A percentile compares a stretch with the other conserved stretches of the same genome.
Conservation (phyloP, 768 basidiomycete species). For the Kwoniella sp. region DNA sequence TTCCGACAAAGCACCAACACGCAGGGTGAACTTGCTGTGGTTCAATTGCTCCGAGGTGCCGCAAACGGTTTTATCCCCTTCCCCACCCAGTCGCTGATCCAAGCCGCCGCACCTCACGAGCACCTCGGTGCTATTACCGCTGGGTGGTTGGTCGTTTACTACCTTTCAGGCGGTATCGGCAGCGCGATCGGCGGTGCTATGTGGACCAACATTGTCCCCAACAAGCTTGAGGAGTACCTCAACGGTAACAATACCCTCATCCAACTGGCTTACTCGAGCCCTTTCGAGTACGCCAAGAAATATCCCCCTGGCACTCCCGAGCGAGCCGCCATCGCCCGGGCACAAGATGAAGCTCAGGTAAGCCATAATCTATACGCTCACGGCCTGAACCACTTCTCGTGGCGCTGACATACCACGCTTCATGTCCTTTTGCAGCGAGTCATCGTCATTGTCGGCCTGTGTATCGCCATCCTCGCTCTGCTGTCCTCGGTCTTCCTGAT, state of each 20-base stretch:
- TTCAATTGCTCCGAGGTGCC: slow-evolving; percentile 47
- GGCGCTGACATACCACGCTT: not conserved
- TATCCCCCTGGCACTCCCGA: slow-evolving; percentile 39
- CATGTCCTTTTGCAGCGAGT: slow-evolving; percentile 19
- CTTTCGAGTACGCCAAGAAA: slow-evolving; percentile 39
- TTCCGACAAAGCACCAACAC: slow-evolving; percentile 41
- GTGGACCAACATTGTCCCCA: slow-evolving; percentile 54
- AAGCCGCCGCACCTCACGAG: slow-evolving; percentile 37
- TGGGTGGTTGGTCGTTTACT: slow-evolving; percentile 48
- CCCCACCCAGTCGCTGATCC: slow-evolving; percentile 47
- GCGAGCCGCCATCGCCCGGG: slow-evolving; percentile 46
- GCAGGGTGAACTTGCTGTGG: slow-evolving; percentile 44
- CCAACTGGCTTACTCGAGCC: slow-evolving; percentile 44
- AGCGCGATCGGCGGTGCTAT: slow-evolving; percentile 51
- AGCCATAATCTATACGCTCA: not conserved
- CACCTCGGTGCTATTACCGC: slow-evolving; percentile 46
- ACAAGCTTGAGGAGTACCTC: slow-evolving; percentile 41
- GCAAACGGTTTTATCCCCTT: slow-evolving; percentile 47
- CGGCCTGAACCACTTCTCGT: not conserved
- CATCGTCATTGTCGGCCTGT: slow-evolving; percentile 44
- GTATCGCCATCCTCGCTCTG: slow-evolving; percentile 25
- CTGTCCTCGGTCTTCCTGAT: slow-evolving; percentile 33
- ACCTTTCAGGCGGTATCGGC: slow-evolving; percentile 48
- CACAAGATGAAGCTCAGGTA: slow-evolving; percentile 55
- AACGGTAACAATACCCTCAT: slow-evolving; percentile 39